Evolutionary conservation across 2,329 filamentous ascomycete species (phyloP).

Genomic region (Paecilomyces niveus): DNA sequence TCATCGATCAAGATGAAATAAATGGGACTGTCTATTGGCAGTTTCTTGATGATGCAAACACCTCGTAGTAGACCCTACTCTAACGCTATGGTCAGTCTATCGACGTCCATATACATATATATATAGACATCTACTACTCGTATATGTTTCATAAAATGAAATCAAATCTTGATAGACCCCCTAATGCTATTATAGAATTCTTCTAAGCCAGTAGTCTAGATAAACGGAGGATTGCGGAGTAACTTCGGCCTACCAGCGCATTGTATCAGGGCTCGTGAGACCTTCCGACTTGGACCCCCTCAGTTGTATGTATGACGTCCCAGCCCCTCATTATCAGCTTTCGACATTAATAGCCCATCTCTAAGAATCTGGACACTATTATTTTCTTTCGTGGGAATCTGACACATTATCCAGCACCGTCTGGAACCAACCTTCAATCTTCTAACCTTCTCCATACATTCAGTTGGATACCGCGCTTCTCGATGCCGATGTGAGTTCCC

Average conservation of each 20-base stretch:
- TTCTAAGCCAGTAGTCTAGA: neutral
- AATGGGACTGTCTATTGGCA: neutral
- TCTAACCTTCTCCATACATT: neutral
- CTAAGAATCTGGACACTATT: neutral
- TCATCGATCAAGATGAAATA: neutral
- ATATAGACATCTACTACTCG: neutral
- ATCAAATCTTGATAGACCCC: neutral
- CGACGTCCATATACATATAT: neutral
- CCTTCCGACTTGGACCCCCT: neutral
- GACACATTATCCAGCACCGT: neutral
- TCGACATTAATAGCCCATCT: neutral
- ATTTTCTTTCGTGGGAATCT: neutral
- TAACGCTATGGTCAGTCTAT: neutral
- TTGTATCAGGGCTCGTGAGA: neutral
- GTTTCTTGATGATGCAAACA: neutral
- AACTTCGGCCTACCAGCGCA: neutral
- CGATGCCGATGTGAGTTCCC: slow-evolving; percentile 20
- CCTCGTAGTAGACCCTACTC: neutral
- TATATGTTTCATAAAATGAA: neutral
- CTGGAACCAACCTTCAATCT: neutral
- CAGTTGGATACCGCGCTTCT: neutral
- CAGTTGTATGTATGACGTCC: slow-evolving; percentile 8
- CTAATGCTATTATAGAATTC: neutral
- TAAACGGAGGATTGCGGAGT: neutral
- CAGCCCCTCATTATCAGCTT: neutral